phyloP scores from a whole-genome alignment of 768 basidiomycete species.

The Russula virescens region DNA sequence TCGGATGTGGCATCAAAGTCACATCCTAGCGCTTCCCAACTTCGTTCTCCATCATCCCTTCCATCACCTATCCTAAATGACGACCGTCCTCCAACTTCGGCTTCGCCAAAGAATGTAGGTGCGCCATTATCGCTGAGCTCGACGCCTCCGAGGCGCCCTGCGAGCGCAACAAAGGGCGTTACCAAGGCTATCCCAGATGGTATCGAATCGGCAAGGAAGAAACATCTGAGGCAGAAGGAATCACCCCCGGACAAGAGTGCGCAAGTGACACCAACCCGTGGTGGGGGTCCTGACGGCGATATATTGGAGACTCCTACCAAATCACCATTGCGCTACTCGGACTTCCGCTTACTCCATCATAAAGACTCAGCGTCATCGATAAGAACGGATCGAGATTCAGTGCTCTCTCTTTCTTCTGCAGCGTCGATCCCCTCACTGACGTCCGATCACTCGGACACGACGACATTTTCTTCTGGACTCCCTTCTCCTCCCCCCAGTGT shows the following conservation, averaged over 20 bases:
- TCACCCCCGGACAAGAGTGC: constrained; percentile 28
- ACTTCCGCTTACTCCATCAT: constrained; percentile 13
- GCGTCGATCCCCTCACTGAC: constrained; percentile 57
- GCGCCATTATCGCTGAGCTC: neutral
- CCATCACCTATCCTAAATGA: neutral
- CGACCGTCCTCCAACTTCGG: neutral
- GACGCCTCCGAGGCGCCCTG: constrained; percentile 1
- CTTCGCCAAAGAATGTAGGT: neutral
- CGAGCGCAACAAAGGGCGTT: neutral
- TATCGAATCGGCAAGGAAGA: constrained; percentile 58
- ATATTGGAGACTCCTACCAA: constrained; percentile 12
- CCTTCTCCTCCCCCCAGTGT: constrained; percentile 38
- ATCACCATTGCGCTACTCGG: constrained; percentile 17
- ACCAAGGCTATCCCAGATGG: constrained; percentile 42
- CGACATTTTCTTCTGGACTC: constrained; percentile 48
- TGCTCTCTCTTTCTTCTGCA: constrained; percentile 31
- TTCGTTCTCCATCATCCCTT: neutral
- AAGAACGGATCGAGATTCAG: constrained; percentile 27
- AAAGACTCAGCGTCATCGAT: constrained; percentile 21
- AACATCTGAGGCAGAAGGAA: constrained; percentile 39
- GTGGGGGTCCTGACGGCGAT: neutral
- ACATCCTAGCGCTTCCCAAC: neutral
- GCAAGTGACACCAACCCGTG: constrained; percentile 7
- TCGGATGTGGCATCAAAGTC: neutral
- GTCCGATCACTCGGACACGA: constrained; percentile 54